Evolutionary conservation across 2,329 filamentous ascomycete species (phyloP).

Genomic region (Ophiocordyceps polyrhachis-furcata): DNA sequence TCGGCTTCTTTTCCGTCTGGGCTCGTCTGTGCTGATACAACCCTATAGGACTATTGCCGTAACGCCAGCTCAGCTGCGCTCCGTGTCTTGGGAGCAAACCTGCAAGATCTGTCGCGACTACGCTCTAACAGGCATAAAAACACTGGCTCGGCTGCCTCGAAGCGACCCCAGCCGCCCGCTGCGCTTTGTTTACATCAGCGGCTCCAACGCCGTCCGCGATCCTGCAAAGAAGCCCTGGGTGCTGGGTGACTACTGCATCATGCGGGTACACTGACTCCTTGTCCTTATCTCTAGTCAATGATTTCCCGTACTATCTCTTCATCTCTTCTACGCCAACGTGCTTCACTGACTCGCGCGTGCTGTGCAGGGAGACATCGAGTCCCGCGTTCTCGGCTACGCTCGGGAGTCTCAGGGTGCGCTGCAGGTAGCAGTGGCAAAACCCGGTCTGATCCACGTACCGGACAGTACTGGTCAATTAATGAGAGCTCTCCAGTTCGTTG

Average conservation of each 20-base stretch:
- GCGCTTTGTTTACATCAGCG: slow-evolving; percentile 31
- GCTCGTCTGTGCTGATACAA: neutral
- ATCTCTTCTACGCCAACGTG: neutral
- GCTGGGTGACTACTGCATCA: slow-evolving; percentile 20
- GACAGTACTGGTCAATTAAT: neutral
- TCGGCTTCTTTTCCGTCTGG: neutral
- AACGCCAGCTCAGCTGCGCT: slow-evolving; percentile 16
- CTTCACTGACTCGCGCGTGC: neutral
- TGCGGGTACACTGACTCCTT: slow-evolving; percentile 22
- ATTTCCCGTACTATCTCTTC: neutral
- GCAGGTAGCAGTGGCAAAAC: slow-evolving; percentile 20
- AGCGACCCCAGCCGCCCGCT: slow-evolving; percentile 14
- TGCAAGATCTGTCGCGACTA: slow-evolving; percentile 21
- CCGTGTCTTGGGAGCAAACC: slow-evolving; percentile 15
- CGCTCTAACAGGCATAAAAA: slow-evolving; percentile 13
- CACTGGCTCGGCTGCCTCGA: slow-evolving; percentile 12
- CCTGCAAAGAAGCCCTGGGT: slow-evolving; percentile 20
- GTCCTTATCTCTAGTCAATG: neutral
- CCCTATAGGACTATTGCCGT: slow-evolving; percentile 19
- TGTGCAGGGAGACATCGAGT: slow-evolving; percentile 27
- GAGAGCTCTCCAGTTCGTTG: neutral
- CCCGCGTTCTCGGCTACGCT: slow-evolving; percentile 20
- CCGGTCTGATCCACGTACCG: slow-evolving; percentile 19
- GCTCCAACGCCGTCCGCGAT: slow-evolving; percentile 22
- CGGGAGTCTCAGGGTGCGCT: slow-evolving; percentile 17